A percentile compares a stretch with the other conserved stretches of the same genome.
phyloP scores from a whole-genome alignment of 2,329 filamentous ascomycete genomes.

The Drechslera avenae region DNA sequence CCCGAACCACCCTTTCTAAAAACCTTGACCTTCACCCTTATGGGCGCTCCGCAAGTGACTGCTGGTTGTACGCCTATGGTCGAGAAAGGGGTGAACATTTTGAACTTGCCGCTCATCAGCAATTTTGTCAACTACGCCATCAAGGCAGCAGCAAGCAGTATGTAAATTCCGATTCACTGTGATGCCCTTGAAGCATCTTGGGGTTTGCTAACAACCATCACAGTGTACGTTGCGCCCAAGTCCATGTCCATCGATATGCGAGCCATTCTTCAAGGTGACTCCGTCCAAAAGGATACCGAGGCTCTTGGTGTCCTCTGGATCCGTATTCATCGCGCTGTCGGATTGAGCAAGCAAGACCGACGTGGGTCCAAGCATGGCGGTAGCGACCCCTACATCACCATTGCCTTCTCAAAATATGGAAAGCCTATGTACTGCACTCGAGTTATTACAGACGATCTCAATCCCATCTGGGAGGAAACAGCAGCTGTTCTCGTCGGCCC shows the following conservation, averaged over 20 bases:
- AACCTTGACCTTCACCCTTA: constrained; percentile 88
- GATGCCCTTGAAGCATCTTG: no score
- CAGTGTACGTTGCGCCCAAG: constrained; percentile 89
- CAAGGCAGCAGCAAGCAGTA: constrained; percentile 72
- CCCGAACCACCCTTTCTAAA: constrained; percentile 93
- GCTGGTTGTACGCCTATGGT: constrained; percentile 92
- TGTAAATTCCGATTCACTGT: constrained; percentile 1
- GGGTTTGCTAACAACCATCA: constrained; percentile 37
- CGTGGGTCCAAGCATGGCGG: constrained; percentile 84
- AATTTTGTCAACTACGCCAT: constrained; percentile 98
- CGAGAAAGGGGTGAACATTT: constrained; percentile 85
- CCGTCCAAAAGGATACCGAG: constrained; percentile 85
- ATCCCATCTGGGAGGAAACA: constrained; percentile 90
- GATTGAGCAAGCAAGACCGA: constrained; percentile 87
- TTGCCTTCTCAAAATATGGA: constrained; percentile 93
- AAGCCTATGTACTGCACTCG: constrained; percentile 98
- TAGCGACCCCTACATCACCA: constrained; percentile 92
- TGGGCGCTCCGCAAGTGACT: constrained; percentile 88
- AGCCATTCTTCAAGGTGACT: constrained; percentile 88
- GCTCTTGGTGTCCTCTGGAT: constrained; percentile 92
- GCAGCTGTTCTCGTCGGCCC: constrained; percentile 84
- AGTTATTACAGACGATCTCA: constrained; percentile 92
- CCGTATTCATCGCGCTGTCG: constrained; percentile 84
- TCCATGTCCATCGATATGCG: constrained; percentile 90
- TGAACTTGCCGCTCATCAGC: constrained; percentile 90